Base-by-base conservation (phyloP, 2,329 filamentous ascomycete genomes). In the Camptophora hylomeconis region DNA sequence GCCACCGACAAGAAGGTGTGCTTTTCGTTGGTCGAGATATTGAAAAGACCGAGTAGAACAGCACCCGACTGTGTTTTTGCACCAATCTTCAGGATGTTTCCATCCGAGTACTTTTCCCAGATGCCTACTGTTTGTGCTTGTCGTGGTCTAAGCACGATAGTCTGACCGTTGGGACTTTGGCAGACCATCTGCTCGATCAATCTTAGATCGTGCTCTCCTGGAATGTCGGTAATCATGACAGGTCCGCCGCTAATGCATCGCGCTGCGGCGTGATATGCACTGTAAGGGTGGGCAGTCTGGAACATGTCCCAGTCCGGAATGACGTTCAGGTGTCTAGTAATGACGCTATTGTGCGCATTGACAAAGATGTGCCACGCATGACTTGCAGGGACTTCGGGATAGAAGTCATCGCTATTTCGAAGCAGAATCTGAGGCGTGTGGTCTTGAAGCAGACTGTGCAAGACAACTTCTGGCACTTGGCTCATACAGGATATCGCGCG, bases 291-390 rank as follows among this genome's bases (percentile, higher is more conserved):
- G 12, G 57, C 60, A 1, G 72, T 76, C 44, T 77, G 73, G 46
- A 77, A 78, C 73, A 78, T 78, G 45, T 78, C 73, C 73, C 73
- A 78, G 52, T 93, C 84, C 0, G 87, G 87, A 1, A 94, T 56
- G 1, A 83, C 70, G 42, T 94, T 92, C 17, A 95, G 61, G 46
- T 87, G 76, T 38, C 80, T 74, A 2, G 78, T 86, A 7, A 94
- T 60, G 2, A 94, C 63, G 19, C 72, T 66, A 50, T 92, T 94
- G 53, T 93, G 80, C 0, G 86, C 87, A 48, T 95, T 95, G 38
- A 78, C 72, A 63, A 89, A 95, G 19, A 95, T 68, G 51, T 95
- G 87, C 86, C 87, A 95, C 0, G 84, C 71, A 37, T 95, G 87
- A 6, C 79, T 82, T 1, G 71, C 67, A 0, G 75, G 69, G 4